Evolutionary conservation across 129 eudicot genomes (phyloP), one percentile per base, ranked within the genome.

Genomic region (Kitagawia praeruptora): DNA sequence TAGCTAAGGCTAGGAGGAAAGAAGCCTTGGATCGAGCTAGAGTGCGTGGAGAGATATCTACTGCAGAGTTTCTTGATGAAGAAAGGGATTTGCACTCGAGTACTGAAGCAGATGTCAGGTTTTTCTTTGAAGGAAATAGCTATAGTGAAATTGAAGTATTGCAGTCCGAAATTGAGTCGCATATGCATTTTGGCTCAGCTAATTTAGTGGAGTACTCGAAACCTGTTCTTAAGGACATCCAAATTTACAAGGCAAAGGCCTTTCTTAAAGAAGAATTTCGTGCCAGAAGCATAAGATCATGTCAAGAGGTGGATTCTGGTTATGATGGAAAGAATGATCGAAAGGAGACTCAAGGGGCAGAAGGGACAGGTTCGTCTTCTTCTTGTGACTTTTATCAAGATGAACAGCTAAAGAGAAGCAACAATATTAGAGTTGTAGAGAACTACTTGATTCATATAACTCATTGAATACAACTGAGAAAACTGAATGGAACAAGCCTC

Each of bases 161-260:
- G 23, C 90, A 92, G 72, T 75, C 92, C 58, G 75, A 90, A 73
- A 90, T 95, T 53, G 97, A 92, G 89, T 90, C 93, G 34, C 86
- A 82, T 66, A 92, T 94, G 96, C 4, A 6, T 15, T 48, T 5
- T 48, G 54, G 54, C 21, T 48, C 18, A 48, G 19, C 53, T 48
- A 48, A 48, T 48, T 4, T 48, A 4, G 54, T 48, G 19, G 54
- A 48, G 54, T 48, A 13, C 5, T 48, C 21, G 54, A 18, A 48
- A 48, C 54, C 54, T 19, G 15, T 13, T 4, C 54, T 48, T 3
- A 48, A 14, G 18, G 19, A 19, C 6, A 8, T 56, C 25, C 96
- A 90, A 82, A 90, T 95, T 18, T 95, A 85, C 85, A 95, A 95
- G 77, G 97, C 99, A 19, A 71, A 41, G 98, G 99, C 97, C 70